These are phyloP conservation scores for Apiospora phragmitis DNA, from an alignment of 2,329 filamentous ascomycete genomes.

Conservation along the genomic window DNA sequence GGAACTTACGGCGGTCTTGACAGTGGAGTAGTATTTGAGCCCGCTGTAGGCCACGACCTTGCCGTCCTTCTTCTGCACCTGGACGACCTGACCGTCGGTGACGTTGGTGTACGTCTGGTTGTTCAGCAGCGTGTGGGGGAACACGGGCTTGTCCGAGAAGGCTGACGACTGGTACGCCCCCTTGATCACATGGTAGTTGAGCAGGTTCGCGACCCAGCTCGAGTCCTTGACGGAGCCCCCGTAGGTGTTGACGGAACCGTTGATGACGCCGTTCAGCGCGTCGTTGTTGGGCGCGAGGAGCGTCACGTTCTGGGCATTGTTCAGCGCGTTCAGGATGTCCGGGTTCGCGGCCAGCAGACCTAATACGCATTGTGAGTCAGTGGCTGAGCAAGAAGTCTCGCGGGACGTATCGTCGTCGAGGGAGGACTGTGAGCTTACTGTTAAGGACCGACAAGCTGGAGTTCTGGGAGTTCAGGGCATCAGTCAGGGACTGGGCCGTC, in stretches of 20 bases:
- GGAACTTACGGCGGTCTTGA: slow-evolving; percentile 47
- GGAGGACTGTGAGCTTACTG: not conserved
- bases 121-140: slow-evolving; percentile 45
- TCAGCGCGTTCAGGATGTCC: slow-evolving; percentile 15
- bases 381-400: not conserved
- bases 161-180: slow-evolving; percentile 42
- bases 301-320: slow-evolving; percentile 48
- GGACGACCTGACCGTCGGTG: slow-evolving; percentile 59
- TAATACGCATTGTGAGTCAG: slow-evolving; percentile 10
- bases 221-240: slow-evolving; percentile 22
- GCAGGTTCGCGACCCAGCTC: slow-evolving; percentile 38
- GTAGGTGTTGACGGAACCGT: slow-evolving; percentile 31
- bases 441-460: slow-evolving; percentile 15
- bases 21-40: slow-evolving; percentile 46
- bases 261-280: slow-evolving; percentile 41
- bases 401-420: too few relatives aligned
- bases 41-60: slow-evolving; percentile 54
- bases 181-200: slow-evolving; percentile 60
- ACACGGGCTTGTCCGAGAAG: slow-evolving; percentile 30
- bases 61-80: slow-evolving; percentile 40
- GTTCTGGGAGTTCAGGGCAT: slow-evolving; percentile 16
- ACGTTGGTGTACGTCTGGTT: slow-evolving; percentile 56
- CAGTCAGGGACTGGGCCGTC: slow-evolving; percentile 14
- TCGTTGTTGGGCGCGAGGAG: slow-evolving; percentile 58
- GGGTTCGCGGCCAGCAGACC: slow-evolving; percentile 22